Base-by-base conservation (phyloP, 129 eudicot genomes). In the Flaveria linearis region DNA sequence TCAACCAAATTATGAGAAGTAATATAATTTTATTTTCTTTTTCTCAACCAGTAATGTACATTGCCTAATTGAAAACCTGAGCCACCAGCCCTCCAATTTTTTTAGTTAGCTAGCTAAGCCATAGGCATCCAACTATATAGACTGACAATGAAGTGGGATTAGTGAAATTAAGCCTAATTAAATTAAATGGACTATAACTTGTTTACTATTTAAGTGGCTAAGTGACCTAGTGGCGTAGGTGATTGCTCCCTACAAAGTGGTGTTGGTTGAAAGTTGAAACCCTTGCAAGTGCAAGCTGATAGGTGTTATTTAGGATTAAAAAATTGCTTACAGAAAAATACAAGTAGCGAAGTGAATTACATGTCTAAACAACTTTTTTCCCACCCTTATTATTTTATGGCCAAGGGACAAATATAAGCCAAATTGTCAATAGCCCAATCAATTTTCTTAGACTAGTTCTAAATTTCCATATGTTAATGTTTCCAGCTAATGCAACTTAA, bases 31-130 rank as follows among this genome's bases (percentile, higher is more conserved):
- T 10, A 20, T 20, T 45, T 60, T 58, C 15, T 12, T 74, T 10
- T 22, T 16, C 68, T 41, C 39, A 42, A 69, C 68, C 60, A 20
- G 4, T 58, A 73, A 73, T 73, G 55, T 49, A 52, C 22, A 20
- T 56, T 39, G 41, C 56, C 22, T 33, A 26, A 55, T 28, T 33
- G 43, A 56, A 33, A 14, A 55, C 45, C 5, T 36, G 76, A 73
- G 77, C 68, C 2, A 49, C 8, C 22, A 55, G 39, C 76, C 9
- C 10, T 20, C 15, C 51, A 55, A 3, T 30, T n/a, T n/a, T 17
- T 51, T 17, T 17, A 57, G 11, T 57, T 57, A 9, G 33, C 30
- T 9, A 57, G 64, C 4, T 57, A 56, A 20, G 64, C 12, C 30
- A 22, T 22, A 57, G 28, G 41, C 23, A 9, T 47, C 74, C 39